Evolutionary conservation across 176 grass and related monocot species (phyloP).

Genomic region (Hordeum vulgare): MorexV3_pseudomolecules_assembly NC_058524.1:109461720-109462219

Average conservation of each 20-base stretch:
- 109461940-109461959: slow-evolving; percentile 24
- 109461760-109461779: slow-evolving; percentile 33
- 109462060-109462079: background rate
- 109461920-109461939: slow-evolving; percentile 31
- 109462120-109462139: background rate
- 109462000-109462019: slow-evolving; percentile 25
- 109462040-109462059: background rate
- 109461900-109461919: slow-evolving; percentile 12
- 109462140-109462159: background rate
- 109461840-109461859: slow-evolving; percentile 32
- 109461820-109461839: slow-evolving; percentile 23
- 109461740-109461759: slow-evolving; percentile 6
- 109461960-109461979: slow-evolving; percentile 27
- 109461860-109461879: slow-evolving; percentile 41
- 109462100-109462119: background rate
- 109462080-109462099: background rate
- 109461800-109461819: slow-evolving; percentile 14
- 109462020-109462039: slow-evolving; percentile 18
- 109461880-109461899: slow-evolving; percentile 30
- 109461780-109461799: slow-evolving; percentile 30
- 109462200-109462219: too few relatives aligned
- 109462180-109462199: background rate
- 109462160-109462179: background rate
- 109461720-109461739: background rate
- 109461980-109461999: slow-evolving; percentile 20